Base-by-base conservation (phyloP, 108 stramenopile species). In the Nannochloropsis salina region DNA sequence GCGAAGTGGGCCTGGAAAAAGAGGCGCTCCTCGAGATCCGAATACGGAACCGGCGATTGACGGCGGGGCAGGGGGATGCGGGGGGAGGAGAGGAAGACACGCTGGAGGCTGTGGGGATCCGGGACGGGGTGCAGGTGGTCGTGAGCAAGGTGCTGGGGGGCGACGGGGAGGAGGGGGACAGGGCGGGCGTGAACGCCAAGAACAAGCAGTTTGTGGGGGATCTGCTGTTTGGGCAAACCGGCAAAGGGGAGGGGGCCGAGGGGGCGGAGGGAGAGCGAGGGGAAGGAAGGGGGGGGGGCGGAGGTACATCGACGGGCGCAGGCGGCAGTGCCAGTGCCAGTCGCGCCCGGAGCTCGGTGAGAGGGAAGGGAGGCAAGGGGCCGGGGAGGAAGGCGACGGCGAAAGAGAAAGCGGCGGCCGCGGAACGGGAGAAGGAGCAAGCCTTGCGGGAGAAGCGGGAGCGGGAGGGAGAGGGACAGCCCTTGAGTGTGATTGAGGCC, bases 141-240 rank as follows among this genome's bases (percentile, higher is more conserved):
- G 86, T 86, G 4, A 82, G 81, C 12, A 82, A 86, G 86, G 86
- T 86, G 82, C 31, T n/a, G 42, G 82, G 31, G 82, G 47, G 47
- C 0, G 82, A 41, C 42, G 82, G 42, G 42, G 10, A 9, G 41
- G 82, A 10, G 82, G 42, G 9, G 82, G 82, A 9, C 42, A 41
- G 5, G 31, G 42, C 15, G 8, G 12, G 20, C n/a, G 82, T 41
- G 82, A 41, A 43, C 82, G 42, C 41, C 11, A 82, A 82, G 82
- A 82, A 82, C 42, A 82, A 82, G 82, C 82, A 42, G 41, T 82
- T 82, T 41, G 82, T 82, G 41, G 82, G 82, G 8, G 82, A 82
- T 41, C 18, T 82, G 82, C 82, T 82, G 15, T 82, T 82, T 42
- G 82, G 82, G 9, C 47, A 51, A 15, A 51, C 12, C 47, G 12